These are phyloP conservation scores for Umbellularia californica DNA, from an alignment of 164 flowering plant genomes.

Conservation along the genomic window DNA sequence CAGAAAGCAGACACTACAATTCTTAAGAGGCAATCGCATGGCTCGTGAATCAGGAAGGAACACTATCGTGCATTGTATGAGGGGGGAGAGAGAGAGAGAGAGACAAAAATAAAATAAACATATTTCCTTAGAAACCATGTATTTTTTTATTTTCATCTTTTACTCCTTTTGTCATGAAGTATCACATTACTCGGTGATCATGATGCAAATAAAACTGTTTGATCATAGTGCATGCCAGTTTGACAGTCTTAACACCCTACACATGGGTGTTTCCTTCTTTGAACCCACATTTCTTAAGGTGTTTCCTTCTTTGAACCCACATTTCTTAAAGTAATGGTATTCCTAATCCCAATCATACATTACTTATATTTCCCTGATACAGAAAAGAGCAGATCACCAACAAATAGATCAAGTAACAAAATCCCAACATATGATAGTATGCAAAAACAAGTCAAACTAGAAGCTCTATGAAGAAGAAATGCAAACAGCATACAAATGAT, in stretches of 20 bases:
- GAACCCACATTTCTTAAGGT: background rate
- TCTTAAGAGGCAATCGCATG: background rate
- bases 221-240: background rate
- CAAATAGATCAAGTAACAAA: too few relatives aligned
- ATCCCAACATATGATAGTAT: background rate
- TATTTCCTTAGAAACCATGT: background rate
- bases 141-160: background rate
- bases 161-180: background rate
- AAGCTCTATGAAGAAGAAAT: background rate
- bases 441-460: background rate
- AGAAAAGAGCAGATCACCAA: background rate
- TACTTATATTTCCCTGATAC: background rate
- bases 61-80: too few relatives aligned
- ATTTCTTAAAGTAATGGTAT: too few relatives aligned
- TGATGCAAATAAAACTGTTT: background rate
- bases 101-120: background rate
- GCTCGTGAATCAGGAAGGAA: too few relatives aligned
- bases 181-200: background rate
- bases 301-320: background rate
- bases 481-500: background rate
- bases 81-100: too few relatives aligned
- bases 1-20: background rate
- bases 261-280: background rate
- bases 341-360: background rate
- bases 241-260: background rate